A percentile compares a stretch with the other conserved stretches of the same genome.
Conservation (phyloP, 768 basidiomycete genomes). For the Phanerochaete sordida region DNA sequence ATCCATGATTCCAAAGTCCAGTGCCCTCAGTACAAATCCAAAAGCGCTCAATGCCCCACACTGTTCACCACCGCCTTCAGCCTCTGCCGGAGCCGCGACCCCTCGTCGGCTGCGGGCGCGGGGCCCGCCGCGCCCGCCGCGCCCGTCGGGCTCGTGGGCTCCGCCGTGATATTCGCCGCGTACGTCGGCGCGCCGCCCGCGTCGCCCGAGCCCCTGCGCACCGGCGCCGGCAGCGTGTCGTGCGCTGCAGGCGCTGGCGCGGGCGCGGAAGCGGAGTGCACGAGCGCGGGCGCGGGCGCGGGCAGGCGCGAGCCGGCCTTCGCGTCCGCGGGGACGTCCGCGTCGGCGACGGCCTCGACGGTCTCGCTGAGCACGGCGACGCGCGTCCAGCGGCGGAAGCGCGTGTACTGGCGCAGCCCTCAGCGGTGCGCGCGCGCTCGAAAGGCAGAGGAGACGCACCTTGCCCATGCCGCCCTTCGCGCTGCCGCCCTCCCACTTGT, state of each 20-base stretch:
- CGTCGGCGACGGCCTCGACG: constrained; percentile 48
- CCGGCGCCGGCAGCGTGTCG: too few relatives aligned
- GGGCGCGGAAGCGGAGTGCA: not conserved
- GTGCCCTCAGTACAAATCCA: not conserved
- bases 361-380: constrained; percentile 75
- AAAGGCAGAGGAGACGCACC: constrained; percentile 31
- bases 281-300: not conserved
- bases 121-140: constrained; percentile 6
- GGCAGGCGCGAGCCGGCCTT: constrained; percentile 19
- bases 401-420: constrained; percentile 58
- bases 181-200: not conserved
- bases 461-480: constrained; percentile 84
- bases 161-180: not conserved
- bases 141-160: not conserved
- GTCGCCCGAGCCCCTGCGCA: too few relatives aligned
- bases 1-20: not conserved
- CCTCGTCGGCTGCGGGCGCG: too few relatives aligned
- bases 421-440: not conserved
- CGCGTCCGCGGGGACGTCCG: constrained; percentile 19
- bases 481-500: constrained; percentile 86
- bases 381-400: constrained; percentile 83
- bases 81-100: constrained; percentile 18
- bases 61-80: constrained; percentile 24
- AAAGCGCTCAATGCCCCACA: not conserved
- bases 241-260: too few relatives aligned